phyloP scores from a whole-genome alignment of 2,329 filamentous ascomycete species.

The Trichophyton benhamiae region DNA sequence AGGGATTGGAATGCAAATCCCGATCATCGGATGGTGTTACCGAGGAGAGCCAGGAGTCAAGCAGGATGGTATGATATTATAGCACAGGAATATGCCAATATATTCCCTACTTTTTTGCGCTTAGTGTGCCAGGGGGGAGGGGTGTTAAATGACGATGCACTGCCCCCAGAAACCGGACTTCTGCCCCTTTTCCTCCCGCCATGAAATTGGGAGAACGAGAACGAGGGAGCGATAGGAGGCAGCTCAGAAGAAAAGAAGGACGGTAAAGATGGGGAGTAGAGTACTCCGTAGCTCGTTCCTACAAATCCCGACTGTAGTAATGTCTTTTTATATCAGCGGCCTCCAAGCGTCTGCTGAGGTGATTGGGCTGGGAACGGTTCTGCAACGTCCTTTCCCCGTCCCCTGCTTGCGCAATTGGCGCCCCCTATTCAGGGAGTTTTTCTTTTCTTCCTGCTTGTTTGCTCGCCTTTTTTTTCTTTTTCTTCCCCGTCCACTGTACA shows the following conservation, averaged over 20 bases:
- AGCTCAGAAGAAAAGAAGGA: too few species aligned
- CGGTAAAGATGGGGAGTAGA: not conserved
- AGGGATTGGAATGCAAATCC: conserved; percentile 1
- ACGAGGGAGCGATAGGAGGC: not conserved
- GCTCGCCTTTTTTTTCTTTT: not conserved
- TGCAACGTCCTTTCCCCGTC: conserved; percentile 1
- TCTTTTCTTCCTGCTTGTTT: not conserved
- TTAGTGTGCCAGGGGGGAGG: not conserved
- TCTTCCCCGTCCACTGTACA: not conserved
- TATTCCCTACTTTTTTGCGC: not conserved
- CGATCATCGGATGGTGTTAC: conserved; percentile 1
- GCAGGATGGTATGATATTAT: not conserved
- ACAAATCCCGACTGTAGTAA: not conserved
- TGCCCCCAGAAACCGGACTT: not conserved
- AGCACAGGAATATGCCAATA: not conserved
- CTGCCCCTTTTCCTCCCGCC: not conserved
- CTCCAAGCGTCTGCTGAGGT: not conserved
- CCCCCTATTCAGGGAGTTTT: not conserved
- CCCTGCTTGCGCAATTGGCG: not conserved
- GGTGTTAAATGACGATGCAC: not conserved
- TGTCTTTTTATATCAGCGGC: not conserved
- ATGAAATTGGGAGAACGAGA: not conserved
- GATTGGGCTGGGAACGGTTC: conserved; percentile 1
- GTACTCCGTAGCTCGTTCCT: not conserved
- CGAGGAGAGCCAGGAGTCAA: not conserved